Evolutionary conservation across 169 alveolate genomes (phyloP).

Genomic region (Perkinsus chesapeaki): DNA sequence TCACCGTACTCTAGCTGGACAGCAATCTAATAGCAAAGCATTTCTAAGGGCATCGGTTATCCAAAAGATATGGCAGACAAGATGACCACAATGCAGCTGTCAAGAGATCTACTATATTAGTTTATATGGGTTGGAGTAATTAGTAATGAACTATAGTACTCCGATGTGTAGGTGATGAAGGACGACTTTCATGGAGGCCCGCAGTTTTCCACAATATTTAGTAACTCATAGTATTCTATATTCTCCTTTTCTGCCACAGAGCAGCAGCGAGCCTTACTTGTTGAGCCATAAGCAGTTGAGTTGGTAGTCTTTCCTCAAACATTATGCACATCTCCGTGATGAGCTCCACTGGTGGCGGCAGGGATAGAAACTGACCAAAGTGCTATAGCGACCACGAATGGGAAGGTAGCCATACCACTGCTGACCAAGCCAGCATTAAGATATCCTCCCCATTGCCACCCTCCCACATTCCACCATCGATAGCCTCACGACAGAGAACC

Average conservation of each 20-base stretch:
- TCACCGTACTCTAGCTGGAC: background rate
- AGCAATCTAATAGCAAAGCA: background rate
- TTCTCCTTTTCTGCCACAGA: no score
- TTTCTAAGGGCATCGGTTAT: no score
- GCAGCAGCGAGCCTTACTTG: conserved; percentile 19
- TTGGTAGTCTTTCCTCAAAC: conserved; percentile 16
- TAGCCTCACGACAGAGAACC: background rate
- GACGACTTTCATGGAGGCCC: no score
- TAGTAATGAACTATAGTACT: no score
- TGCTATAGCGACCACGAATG: background rate
- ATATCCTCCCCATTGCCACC: background rate
- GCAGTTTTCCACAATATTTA: no score
- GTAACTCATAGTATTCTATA: no score
- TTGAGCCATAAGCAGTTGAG: conserved; percentile 26
- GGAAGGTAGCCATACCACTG: background rate
- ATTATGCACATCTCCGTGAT: conserved; percentile 9
- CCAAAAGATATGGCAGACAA: no score
- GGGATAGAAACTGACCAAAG: background rate
- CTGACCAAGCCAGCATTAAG: background rate
- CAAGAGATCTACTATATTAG: no score
- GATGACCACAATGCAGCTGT: no score
- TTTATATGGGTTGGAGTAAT: no score
- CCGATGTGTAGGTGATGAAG: no score
- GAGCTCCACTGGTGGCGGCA: background rate
- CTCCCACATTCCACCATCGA: background rate